Base-by-base conservation (phyloP, 768 basidiomycete genomes). In the Rhizopogon rudus region DNA sequence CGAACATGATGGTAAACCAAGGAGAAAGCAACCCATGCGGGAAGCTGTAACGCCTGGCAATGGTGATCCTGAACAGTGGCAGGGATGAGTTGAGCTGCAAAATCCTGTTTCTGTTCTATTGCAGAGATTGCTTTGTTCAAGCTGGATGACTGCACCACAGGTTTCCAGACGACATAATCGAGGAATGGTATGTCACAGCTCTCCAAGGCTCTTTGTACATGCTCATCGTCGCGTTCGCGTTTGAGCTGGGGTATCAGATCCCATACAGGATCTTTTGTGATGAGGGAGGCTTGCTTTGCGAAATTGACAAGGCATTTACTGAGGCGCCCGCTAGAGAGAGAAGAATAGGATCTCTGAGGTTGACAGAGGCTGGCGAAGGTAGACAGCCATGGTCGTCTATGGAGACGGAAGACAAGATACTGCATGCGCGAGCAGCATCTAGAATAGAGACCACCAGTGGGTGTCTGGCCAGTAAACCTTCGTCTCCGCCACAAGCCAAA, bases 11-110 rank as follows among this genome's bases (percentile, higher is more conserved):
- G 75, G 3, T 64, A 68, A 14, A 78, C 67, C 41, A 86, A 70
- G 44, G 77, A 74, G 31, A 87, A 66, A 10, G 79, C 63, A n/a
- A 84, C 67, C 84, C 84, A 88, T 0, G 75, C 59, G 0, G 86
- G 85, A 12, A 72, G 55, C 3, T 29, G 39, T 25, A 6, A 16
- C 20, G 17, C 37, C 14, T 20, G n/a, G 12, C 46, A 10, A 6
- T 17, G 37, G 17, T 44, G 33, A 16, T 17, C 35, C 42, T 51
- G 49, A 37, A 20, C 22, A 39, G 17, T 7, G 31, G 31, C 16
- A 50, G 39, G 28, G 12, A 44, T 29, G 7, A 41, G 2, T 43
- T 40, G 48, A 17, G 12, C 60, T 25, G 51, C 17, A 53, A 45
- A n/a, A 39, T 45, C 29, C 3, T 53, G 57, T 8, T 50, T 33